Percentiles rank a stretch among this genome's conserved stretches.
Conservation (phyloP, 257 asterid species). For the Nicotiana noctiflora region DNA sequence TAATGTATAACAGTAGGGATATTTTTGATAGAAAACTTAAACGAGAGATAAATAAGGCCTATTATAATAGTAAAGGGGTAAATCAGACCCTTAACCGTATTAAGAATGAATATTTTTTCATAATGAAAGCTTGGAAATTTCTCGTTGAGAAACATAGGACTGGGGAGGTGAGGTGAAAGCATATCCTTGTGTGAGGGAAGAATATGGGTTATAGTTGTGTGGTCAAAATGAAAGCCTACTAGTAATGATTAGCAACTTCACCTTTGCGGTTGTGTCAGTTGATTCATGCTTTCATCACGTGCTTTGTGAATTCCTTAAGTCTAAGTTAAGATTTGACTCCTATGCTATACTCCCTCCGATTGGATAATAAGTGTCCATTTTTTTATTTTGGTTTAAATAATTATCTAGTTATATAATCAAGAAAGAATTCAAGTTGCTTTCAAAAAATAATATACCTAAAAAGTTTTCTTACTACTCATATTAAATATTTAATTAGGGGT, state of each 20-base stretch:
- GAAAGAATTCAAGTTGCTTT: too few species aligned
- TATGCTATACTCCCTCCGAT: background rate
- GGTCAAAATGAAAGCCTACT: background rate
- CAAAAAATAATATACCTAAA: too few species aligned
- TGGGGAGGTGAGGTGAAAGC: background rate
- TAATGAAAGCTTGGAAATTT: background rate
- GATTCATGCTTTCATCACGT: background rate
- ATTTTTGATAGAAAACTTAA: too few species aligned
- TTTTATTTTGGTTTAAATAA: too few species aligned
- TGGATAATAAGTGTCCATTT: too few species aligned
- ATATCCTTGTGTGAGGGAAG: background rate
- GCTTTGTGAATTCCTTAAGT: background rate
- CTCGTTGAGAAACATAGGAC: background rate
- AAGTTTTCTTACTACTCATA: too few species aligned
- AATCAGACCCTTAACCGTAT: too few species aligned
- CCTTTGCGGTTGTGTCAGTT: background rate
- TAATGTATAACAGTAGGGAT: too few species aligned
- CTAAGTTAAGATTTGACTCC: background rate
- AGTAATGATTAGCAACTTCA: background rate
- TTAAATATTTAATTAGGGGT: too few species aligned
- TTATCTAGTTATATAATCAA: too few species aligned
- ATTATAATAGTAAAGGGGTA: too few species aligned
- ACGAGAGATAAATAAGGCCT: too few species aligned
- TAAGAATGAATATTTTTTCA: background rate
- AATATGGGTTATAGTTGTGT: background rate